Conservation (phyloP, 768 basidiomycete species). For the Russula sp. region DNA sequence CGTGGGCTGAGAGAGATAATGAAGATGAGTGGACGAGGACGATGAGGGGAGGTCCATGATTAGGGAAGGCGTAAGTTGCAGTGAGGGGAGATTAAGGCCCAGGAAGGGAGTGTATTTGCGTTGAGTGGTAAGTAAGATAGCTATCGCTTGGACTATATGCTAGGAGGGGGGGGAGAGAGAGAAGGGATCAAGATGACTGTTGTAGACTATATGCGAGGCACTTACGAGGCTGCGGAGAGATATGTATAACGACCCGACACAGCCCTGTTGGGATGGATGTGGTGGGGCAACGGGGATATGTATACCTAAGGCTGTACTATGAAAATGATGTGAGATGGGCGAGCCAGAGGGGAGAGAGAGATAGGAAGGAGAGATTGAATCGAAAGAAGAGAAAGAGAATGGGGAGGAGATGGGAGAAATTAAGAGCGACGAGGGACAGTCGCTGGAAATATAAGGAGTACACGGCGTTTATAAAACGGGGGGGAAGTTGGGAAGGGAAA, state of each 20-base stretch:
- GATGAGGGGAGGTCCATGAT: slow-evolving; percentile 16
- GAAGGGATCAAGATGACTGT: slow-evolving; percentile 6
- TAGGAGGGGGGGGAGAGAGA: not conserved
- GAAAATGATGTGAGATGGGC: not conserved
- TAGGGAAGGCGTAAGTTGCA: slow-evolving; percentile 9
- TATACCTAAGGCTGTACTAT: slow-evolving; percentile 13
- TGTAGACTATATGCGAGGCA: not conserved
- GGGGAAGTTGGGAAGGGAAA: not conserved
- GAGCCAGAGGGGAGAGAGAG: not conserved
- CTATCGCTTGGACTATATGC: slow-evolving; percentile 18
- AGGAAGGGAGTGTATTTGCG: slow-evolving; percentile 5
- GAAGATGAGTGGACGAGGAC: slow-evolving; percentile 11
- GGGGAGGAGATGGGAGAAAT: slow-evolving; percentile 4
- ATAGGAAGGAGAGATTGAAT: not conserved
- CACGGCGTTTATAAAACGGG: slow-evolving; percentile 17
- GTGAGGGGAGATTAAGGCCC: slow-evolving; percentile 13
- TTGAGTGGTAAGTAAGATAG: slow-evolving; percentile 18
- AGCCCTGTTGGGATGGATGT: slow-evolving; percentile 9
- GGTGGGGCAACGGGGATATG: slow-evolving; percentile 19
- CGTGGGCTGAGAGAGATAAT: slow-evolving; percentile 18
- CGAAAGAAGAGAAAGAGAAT: not conserved
- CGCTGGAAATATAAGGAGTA: slow-evolving; percentile 16
- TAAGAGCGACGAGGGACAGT: slow-evolving; percentile 16
- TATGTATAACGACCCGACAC: slow-evolving; percentile 2
- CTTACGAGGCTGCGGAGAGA: slow-evolving; percentile 1